Conservation (phyloP, 1,284 basidiomycete genomes). For the Ustilago vetiveriae region DNA sequence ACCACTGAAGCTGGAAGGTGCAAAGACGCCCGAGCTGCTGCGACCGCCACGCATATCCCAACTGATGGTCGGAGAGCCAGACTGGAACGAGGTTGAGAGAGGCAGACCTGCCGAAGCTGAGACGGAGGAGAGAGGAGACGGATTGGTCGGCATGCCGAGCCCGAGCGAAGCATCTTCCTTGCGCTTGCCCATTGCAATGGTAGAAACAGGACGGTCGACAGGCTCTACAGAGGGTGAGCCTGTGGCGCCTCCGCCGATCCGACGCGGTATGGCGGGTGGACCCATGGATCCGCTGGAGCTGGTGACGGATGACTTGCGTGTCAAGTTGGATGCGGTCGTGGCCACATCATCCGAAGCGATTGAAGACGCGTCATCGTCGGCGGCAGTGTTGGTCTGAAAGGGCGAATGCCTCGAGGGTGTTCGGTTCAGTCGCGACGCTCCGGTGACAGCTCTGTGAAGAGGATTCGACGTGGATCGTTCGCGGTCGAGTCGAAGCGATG, state of each 20-base stretch:
- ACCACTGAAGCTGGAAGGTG: constrained; percentile 26
- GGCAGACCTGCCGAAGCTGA: constrained; percentile 17
- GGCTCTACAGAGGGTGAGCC: constrained; percentile 30
- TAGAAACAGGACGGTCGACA: constrained; percentile 28
- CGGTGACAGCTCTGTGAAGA: constrained; percentile 31
- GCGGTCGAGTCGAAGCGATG: constrained; percentile 26
- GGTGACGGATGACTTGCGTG: constrained; percentile 46
- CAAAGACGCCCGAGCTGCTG: constrained; percentile 33
- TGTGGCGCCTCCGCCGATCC: constrained; percentile 16
- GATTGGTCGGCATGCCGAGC: constrained; percentile 39
- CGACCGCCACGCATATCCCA: constrained; percentile 35
- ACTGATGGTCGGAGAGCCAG: constrained; percentile 29
- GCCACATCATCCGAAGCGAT: constrained; percentile 33
- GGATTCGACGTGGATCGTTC: constrained; percentile 34
- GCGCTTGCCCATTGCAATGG: constrained; percentile 41
- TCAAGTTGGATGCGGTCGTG: constrained; percentile 31
- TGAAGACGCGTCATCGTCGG: constrained; percentile 38
- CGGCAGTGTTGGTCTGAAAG: constrained; percentile 6
- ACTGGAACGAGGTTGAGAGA: constrained; percentile 32
- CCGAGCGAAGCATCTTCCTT: constrained; percentile 41
- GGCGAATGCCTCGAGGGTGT: constrained; percentile 30
- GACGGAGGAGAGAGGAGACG: constrained; percentile 37
- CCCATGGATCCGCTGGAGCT: constrained; percentile 50
- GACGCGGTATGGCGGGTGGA: constrained; percentile 37
- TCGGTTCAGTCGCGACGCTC: constrained; percentile 19